Evolutionary conservation across 1,284 basidiomycete species (phyloP).

Genomic region (Butyriboletus appendiculatus): DNA sequence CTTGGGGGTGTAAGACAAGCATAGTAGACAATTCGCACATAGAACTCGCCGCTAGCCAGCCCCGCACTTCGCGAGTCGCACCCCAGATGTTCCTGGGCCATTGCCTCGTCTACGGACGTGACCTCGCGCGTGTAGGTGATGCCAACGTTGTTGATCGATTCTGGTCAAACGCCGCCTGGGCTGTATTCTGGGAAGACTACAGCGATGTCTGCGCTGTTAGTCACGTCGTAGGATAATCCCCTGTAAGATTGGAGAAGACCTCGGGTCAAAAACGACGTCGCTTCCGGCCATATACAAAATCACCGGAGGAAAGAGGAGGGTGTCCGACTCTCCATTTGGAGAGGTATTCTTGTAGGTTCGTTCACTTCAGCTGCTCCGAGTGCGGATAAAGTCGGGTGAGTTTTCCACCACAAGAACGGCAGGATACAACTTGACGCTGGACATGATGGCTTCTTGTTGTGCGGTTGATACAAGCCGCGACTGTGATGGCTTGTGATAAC

Average conservation of each 20-base stretch:
- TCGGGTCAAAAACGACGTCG: neutral
- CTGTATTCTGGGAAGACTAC: neutral
- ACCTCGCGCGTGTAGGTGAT: neutral
- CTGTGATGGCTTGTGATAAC: neutral
- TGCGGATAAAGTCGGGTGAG: neutral
- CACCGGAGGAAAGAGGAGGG: neutral
- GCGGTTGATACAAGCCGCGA: neutral
- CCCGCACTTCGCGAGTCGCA: neutral
- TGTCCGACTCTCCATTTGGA: neutral
- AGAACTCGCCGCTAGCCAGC: neutral
- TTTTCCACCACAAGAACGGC: too few species aligned
- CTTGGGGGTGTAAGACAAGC: too few species aligned
- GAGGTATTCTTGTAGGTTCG: neutral
- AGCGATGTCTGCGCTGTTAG: neutral
- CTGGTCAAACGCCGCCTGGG: neutral
- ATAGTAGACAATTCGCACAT: too few species aligned
- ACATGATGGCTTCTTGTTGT: neutral
- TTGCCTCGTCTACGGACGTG: too few species aligned
- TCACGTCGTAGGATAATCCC: neutral
- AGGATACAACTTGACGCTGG: conserved; percentile 1
- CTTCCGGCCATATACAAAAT: neutral
- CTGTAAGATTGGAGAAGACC: neutral
- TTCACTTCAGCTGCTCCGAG: neutral
- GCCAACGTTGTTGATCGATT: neutral
- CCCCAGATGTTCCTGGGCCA: neutral